Base-by-base conservation (phyloP, 2,329 filamentous ascomycete species). In the Fusarium decemcellulare region DNA sequence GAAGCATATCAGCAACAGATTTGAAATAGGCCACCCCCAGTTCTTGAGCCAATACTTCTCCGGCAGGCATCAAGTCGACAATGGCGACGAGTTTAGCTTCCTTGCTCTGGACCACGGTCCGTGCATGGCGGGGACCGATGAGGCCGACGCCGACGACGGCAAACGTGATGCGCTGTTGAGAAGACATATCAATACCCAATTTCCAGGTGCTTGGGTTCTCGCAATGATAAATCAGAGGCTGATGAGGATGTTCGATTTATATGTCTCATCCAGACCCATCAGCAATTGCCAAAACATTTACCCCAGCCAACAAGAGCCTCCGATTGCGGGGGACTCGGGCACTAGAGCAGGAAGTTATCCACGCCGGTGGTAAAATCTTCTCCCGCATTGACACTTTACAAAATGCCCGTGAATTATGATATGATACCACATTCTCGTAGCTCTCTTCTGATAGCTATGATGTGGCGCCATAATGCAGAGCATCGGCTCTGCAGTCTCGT, bases 1-100 rank as follows among this genome's bases (percentile, higher is more conserved):
- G 67, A 0, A 89, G 71, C 65, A 89, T 80, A 0, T 78, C 76
- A 4, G 80, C 53, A 3, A 88, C 75, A 5, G 83, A 74, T 1
- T 62, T 52, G 55, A 72, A 76, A 44, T 75, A 70, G 6, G 71
- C 32, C 2, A 72, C 67, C 0, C 68, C 65, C 1, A 76, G 53
- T 9, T 76, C 69, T 5, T 61, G 42, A 4, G 76, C 76, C 2
- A 78, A 34, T 2, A 37, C 43, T 10, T 57, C 54, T 0, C 67
- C 76, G 12, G 57, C 59, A 14, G 72, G 72, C 48, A 67, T 73
- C 11, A 73, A 67, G 34, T 80, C 78, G 29, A 80, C 76, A 14
- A 80, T 66, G 58, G 76, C 77, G 2, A 72, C 63, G 6, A 80
- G 72, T 5, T 69, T 57, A 14, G 74, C 61, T 9, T 70, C 42